Base-by-base conservation (phyloP, 163 green algal genomes). In the Scenedesmus sp. region DNA sequence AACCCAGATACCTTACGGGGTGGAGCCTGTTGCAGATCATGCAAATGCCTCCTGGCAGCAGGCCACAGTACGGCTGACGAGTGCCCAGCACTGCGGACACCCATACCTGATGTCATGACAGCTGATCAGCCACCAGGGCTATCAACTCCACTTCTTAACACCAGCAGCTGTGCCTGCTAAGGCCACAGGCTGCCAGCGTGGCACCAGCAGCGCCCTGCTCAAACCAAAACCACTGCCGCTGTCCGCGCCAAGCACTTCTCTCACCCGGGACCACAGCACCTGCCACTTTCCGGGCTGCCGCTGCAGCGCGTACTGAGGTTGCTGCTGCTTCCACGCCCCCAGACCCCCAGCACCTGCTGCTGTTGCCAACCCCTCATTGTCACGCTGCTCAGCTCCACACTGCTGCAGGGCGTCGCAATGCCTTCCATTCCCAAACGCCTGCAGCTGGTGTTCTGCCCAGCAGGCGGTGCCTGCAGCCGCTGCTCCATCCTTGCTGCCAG, bases 61-160 rank as follows among this genome's bases (percentile, higher is more conserved):
- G n/a, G n/a, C n/a, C n/a, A n/a, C n/a, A n/a, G n/a, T n/a, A n/a
- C n/a, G n/a, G n/a, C n/a, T n/a, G n/a, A n/a, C n/a, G n/a, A n/a
- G n/a, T n/a, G n/a, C n/a, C n/a, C n/a, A n/a, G n/a, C n/a, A n/a
- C n/a, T n/a, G n/a, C n/a, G n/a, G n/a, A n/a, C n/a, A n/a, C n/a
- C n/a, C n/a, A n/a, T n/a, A n/a, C n/a, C n/a, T n/a, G n/a, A 20
- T 72, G 12, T 5, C n/a, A 86, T 65, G 26, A n/a, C n/a, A n/a
- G n/a, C n/a, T n/a, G n/a, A n/a, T n/a, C 44, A 86, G 22, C 22
- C 44, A 40, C 6, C 15, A 37, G n/a, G n/a, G n/a, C 44, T n/a
- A 72, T 87, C 83, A 88, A 35, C 37, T 61, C 83, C 83, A 79
- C 53, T 88, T 88, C n/a, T 88, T 88, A 15, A 12, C 53, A 43